Percentiles rank a stretch among this genome's conserved stretches.
Conservation (phyloP, 2,329 filamentous ascomycete species). For the Xylariaceae sp. region DNA sequence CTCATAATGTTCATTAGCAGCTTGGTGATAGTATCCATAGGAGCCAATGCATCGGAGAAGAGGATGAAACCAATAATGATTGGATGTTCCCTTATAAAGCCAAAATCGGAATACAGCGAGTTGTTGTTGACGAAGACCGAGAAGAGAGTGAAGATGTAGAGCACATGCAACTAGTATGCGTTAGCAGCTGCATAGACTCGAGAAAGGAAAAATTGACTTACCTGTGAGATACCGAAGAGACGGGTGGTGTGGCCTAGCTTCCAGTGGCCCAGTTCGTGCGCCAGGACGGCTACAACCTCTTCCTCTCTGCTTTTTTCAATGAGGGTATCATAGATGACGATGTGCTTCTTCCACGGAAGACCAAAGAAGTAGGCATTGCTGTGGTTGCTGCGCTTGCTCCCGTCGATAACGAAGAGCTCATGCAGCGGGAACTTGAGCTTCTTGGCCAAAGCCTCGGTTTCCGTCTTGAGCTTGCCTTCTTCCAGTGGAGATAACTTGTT, state of each 20-base stretch:
- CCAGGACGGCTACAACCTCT: slow-evolving; percentile 91
- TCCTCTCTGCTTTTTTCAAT: slow-evolving; percentile 90
- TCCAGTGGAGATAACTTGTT: slow-evolving; percentile 95
- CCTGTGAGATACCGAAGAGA: slow-evolving; percentile 80
- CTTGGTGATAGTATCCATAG: slow-evolving; percentile 92
- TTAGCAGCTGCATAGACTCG: slow-evolving; percentile 23
- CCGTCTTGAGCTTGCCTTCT: slow-evolving; percentile 78
- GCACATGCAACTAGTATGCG: slow-evolving; percentile 68
- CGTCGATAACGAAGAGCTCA: slow-evolving; percentile 92
- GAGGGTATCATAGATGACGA: slow-evolving; percentile 97
- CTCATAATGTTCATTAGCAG: slow-evolving; percentile 94
- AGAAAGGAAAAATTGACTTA: slow-evolving; percentile 34
- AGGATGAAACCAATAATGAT: slow-evolving; percentile 97
- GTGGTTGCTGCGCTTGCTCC: slow-evolving; percentile 80
- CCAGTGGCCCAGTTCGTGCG: slow-evolving; percentile 97
- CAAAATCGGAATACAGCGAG: slow-evolving; percentile 86
- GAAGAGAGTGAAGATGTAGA: slow-evolving; percentile 96
- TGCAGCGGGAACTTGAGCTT: slow-evolving; percentile 86
- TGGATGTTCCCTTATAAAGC: slow-evolving; percentile 74
- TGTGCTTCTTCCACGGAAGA: slow-evolving; percentile 99
- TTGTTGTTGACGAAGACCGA: slow-evolving; percentile 95
- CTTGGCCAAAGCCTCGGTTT: slow-evolving; percentile 77
- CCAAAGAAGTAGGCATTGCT: slow-evolving; percentile 96
- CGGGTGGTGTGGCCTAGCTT: slow-evolving; percentile 90
- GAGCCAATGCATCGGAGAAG: slow-evolving; percentile 92